Conservation (phyloP, 1,284 basidiomycete genomes). For the Irpex sp. region DNA sequence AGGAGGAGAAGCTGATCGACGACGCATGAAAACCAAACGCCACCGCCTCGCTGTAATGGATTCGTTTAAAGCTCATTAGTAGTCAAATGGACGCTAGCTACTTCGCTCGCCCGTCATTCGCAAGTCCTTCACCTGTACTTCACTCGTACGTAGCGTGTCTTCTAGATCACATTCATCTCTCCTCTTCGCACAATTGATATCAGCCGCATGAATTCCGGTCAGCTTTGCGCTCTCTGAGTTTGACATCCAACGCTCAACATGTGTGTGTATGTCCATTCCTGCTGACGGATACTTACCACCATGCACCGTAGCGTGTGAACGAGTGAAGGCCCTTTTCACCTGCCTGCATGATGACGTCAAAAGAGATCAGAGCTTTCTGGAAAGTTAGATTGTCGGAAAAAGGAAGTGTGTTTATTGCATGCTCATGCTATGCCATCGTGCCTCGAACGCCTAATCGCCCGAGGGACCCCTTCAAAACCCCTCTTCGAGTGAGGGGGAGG, state of each 20-base stretch:
- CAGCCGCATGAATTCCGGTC: constrained; percentile 5
- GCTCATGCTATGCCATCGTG: not conserved
- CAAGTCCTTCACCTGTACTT: not conserved
- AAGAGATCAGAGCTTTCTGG: constrained; percentile 1
- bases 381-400: not conserved
- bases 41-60: not conserved
- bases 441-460: too few species aligned
- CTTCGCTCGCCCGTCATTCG: not conserved
- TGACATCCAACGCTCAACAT: not conserved
- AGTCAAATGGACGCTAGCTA: not conserved
- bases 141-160: not conserved
- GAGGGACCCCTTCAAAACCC: too few species aligned
- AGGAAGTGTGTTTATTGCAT: not conserved
- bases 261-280: not conserved
- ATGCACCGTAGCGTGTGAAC: not conserved
- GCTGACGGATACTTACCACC: not conserved
- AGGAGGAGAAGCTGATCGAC: constrained; percentile 62
- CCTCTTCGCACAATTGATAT: not conserved
- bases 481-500: too few species aligned
- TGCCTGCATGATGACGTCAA: not conserved
- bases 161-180: not conserved
- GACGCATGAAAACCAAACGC: constrained; percentile 24
- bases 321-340: not conserved
- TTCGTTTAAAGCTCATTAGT: not conserved
- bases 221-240: not conserved